These are phyloP conservation scores for Thymus quinquecostatus DNA, from an alignment of 257 asterid species.

Conservation along the genomic window DNA sequence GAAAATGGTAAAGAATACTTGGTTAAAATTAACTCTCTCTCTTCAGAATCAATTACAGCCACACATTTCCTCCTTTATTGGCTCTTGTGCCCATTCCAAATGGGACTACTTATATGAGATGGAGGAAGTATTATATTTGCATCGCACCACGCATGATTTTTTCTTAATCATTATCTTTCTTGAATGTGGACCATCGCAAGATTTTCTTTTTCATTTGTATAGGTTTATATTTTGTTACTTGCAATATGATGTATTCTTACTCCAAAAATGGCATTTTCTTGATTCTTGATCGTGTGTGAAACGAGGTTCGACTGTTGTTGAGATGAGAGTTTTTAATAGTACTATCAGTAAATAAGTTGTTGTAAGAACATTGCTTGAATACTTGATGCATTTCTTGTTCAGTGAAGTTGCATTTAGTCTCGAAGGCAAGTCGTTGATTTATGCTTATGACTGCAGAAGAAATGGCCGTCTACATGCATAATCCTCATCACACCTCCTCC, in stretches of 20 bases:
- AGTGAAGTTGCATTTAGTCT: background rate
- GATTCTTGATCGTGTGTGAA: background rate
- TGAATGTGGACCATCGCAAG: background rate
- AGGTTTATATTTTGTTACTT: background rate
- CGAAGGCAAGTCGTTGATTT: background rate
- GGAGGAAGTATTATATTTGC: slow-evolving; percentile 21
- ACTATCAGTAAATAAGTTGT: background rate
- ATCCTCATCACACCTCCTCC: slow-evolving; percentile 90
- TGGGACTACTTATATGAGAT: no score
- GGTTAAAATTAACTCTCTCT: no score
- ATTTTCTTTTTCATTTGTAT: no score
- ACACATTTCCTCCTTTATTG: no score
- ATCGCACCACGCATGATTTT: slow-evolving; percentile 4
- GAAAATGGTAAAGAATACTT: no score
- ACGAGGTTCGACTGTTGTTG: background rate
- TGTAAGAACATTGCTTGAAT: background rate
- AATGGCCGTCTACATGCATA: slow-evolving; percentile 69
- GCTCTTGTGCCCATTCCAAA: no score
- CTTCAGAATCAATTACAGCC: no score
- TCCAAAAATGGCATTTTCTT: background rate
- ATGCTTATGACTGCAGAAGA: slow-evolving; percentile 54
- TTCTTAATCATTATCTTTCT: background rate
- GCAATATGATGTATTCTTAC: background rate
- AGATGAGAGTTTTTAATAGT: background rate
- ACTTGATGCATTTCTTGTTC: background rate